These are phyloP conservation scores for Wallacemonas collosoma DNA, from an alignment of 208 protist species.

Conservation along the genomic window DNA sequence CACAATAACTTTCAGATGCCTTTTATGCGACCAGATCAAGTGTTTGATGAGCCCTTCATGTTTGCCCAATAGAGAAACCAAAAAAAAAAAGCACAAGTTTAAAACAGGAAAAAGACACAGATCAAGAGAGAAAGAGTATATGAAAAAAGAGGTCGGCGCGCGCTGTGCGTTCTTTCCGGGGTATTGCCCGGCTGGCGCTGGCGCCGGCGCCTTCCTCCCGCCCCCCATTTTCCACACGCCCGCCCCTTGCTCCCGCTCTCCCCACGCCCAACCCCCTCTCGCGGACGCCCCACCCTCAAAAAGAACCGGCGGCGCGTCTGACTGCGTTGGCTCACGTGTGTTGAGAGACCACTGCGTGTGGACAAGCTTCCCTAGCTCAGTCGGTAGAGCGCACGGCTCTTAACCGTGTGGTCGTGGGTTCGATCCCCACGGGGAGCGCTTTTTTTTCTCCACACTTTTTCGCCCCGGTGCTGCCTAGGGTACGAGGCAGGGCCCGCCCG, in stretches of 20 bases:
- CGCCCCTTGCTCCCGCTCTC: too few species aligned
- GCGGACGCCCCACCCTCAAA: too few species aligned
- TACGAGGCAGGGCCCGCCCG: neutral
- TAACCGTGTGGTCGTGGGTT: constrained; percentile 98
- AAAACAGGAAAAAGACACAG: too few species aligned
- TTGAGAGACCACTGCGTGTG: too few species aligned
- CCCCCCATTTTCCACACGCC: too few species aligned
- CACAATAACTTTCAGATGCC: constrained; percentile 41
- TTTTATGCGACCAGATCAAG: constrained; percentile 39
- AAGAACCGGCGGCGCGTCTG: too few species aligned
- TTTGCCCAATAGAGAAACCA: constrained; percentile 16
- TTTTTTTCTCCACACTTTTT: constrained; percentile 24
- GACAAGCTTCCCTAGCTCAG: constrained; percentile 93
- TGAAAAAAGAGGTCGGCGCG: too few species aligned
- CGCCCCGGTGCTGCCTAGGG: neutral
- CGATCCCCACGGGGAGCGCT: constrained; percentile 89
- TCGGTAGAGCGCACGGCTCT: constrained; percentile 97
- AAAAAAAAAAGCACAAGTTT: neutral
- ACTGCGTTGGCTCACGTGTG: too few species aligned
- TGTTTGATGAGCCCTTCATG: constrained; percentile 36
- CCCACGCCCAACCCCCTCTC: neutral
- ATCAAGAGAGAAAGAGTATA: too few species aligned
- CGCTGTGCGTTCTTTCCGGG: too few species aligned
- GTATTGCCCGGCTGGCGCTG: too few species aligned
- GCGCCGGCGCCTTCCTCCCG: too few species aligned